Base-by-base conservation (phyloP, 2,329 filamentous ascomycete species). In the Davidsoniella neocaledoniae region DNA sequence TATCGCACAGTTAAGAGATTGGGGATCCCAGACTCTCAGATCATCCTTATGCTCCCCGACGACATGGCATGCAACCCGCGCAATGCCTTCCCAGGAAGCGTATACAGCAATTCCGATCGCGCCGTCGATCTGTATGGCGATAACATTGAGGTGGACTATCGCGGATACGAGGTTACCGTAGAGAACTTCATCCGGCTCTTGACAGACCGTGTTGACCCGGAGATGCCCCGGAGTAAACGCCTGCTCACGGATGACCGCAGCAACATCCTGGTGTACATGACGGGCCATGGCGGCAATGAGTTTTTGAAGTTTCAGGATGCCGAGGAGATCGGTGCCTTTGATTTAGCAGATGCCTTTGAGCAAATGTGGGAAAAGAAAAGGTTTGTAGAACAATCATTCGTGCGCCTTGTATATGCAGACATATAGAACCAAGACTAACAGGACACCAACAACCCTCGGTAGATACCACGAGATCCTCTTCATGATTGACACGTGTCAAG, bases 341-440 rank as follows among this genome's bases (percentile, higher is more conserved):
- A 98, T 66, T 70, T 98, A 51, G 91, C 93, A 4, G 86, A 98
- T 64, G 91, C 91, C 0, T 96, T 98, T 63, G 87, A 93, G 66
- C 90, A 98, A 70, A 98, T 98, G 91, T 95, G 88, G 85, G 91
- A 98, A 73, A 98, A 98, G 78, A 93, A 93, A 70, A 81, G 91
- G 71, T 81, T 64, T n/a, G 62, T 43, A n/a, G 33, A 38, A 25
- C 21, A 29, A 29, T 3, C 26, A 10, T 33, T 33, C 2, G 8
- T 33, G 26, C 26, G 26, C 26, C 26, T 33, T 6, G 26, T 33
- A 9, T 33, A 19, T n/a, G n/a, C 16, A 17, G n/a, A 37, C 29
- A 21, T 21, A 21, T 4, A n/a, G n/a, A 14, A 38, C 16, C 33
- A 3, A 49, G 5, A 49, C 26, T 42, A 46, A 48, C 19, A 39